These are phyloP conservation scores for Tricholoma flavovirens DNA, from an alignment of 768 basidiomycete species.

Conservation along the genomic window DNA sequence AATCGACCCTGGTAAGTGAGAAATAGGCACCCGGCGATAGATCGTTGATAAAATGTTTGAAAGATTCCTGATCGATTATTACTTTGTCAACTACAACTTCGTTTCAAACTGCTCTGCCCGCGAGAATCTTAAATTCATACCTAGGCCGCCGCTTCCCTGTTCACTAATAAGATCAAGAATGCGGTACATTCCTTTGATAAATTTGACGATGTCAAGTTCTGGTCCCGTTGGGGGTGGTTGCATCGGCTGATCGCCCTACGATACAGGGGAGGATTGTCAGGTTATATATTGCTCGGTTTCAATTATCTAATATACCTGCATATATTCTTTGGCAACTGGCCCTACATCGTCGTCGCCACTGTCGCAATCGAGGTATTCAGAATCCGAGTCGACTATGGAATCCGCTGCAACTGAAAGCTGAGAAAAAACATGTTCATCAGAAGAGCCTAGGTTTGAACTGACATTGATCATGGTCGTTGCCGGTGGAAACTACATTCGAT, in stretches of 20 bases:
- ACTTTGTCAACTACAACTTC: slow-evolving; percentile 49
- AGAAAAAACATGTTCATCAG: background rate
- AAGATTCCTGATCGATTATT: slow-evolving; percentile 48
- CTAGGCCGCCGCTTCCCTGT: slow-evolving; percentile 44
- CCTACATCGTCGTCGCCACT: background rate
- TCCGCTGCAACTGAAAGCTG: background rate
- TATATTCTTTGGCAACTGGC: background rate
- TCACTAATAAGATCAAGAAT: slow-evolving; percentile 51
- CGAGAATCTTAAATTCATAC: slow-evolving; percentile 22
- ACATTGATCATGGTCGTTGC: background rate
- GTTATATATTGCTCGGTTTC: too few relatives aligned
- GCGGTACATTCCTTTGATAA: slow-evolving; percentile 44
- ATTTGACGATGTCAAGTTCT: slow-evolving; percentile 14
- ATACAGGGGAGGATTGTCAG: background rate
- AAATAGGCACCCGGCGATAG: slow-evolving; percentile 46
- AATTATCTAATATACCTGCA: background rate
- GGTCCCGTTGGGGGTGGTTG: background rate
- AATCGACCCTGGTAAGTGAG: slow-evolving; percentile 52
- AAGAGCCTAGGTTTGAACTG: background rate
- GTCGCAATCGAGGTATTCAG: background rate
- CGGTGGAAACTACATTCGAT: background rate
- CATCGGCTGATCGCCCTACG: background rate
- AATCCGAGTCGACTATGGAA: background rate
- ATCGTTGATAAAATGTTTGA: slow-evolving; percentile 42
- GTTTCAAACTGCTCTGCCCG: background rate